phyloP scores from a whole-genome alignment of 164 flowering plant genomes.

The Macadamia tetraphylla region DNA sequence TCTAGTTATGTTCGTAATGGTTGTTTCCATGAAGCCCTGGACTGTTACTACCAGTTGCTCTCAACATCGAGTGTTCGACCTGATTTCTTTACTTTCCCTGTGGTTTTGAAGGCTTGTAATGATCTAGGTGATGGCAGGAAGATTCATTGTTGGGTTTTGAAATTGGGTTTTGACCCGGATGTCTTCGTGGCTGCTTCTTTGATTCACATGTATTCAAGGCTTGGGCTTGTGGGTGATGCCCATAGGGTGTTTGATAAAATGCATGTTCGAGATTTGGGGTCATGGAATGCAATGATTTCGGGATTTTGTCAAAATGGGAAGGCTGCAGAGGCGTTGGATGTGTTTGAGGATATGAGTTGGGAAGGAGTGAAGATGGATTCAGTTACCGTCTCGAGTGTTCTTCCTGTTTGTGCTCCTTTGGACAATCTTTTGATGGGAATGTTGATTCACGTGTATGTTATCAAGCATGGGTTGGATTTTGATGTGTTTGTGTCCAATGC shows the following conservation, averaged over 20 bases:
- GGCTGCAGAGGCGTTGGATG: constrained; percentile 36
- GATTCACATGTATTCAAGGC: constrained; percentile 55
- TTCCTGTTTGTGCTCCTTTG: constrained; percentile 49
- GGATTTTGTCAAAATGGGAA: constrained; percentile 54
- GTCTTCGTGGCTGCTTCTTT: constrained; percentile 64
- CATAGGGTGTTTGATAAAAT: constrained; percentile 49
- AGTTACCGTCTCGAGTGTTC: constrained; percentile 47
- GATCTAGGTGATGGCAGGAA: constrained; percentile 34
- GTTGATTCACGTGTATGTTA: constrained; percentile 43
- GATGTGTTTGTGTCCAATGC: constrained; percentile 62
- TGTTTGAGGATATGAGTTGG: constrained; percentile 43
- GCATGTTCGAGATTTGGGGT: constrained; percentile 44
- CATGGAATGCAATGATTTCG: constrained; percentile 72
- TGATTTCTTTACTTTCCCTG: constrained; percentile 65
- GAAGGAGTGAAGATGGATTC: constrained; percentile 47
- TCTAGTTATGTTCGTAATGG: constrained; percentile 51
- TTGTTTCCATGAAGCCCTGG: constrained; percentile 32
- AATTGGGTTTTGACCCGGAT: constrained; percentile 53
- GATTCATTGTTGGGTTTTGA: constrained; percentile 49
- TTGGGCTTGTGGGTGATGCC: constrained; percentile 35
- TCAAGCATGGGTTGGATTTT: constrained; percentile 49
- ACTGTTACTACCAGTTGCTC: constrained; percentile 34
- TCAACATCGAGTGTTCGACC: constrained; percentile 37
- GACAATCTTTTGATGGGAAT: constrained; percentile 30
- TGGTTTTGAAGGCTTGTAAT: constrained; percentile 54